Conservation (phyloP, 768 basidiomycete species). For the Auriscalpium microsporum region DNA sequence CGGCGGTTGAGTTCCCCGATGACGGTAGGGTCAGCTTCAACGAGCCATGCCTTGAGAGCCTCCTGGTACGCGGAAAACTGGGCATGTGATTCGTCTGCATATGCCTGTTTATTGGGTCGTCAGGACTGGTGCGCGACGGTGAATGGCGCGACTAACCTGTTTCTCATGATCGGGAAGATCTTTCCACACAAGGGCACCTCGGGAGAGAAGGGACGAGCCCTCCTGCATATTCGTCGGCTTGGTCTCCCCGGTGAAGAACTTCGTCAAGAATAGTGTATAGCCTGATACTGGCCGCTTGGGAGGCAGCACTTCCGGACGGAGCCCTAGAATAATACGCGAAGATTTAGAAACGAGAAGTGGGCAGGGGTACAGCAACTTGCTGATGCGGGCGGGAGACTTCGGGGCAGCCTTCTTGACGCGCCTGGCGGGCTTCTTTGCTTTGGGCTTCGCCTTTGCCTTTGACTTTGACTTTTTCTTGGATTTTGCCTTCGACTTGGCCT, state of each 20-base stretch:
- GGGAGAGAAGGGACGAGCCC: not conserved
- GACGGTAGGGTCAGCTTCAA: too few species aligned
- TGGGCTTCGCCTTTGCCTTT: not conserved
- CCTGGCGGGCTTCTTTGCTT: not conserved
- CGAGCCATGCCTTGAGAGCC: too few species aligned
- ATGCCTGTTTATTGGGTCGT: too few species aligned
- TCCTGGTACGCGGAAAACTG: too few species aligned
- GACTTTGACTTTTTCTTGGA: constrained; percentile 3
- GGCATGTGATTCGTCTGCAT: too few species aligned
- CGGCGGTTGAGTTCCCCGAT: too few species aligned
- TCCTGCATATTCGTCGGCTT: not conserved
- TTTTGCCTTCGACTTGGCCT: not conserved
- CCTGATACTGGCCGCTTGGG: too few species aligned
- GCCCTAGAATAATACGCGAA: too few species aligned
- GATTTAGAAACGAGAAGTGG: too few species aligned
- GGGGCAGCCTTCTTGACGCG: not conserved
- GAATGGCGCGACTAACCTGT: constrained; percentile 1
- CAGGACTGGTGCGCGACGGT: too few species aligned
- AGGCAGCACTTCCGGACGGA: too few species aligned
- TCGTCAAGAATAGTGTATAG: not conserved
- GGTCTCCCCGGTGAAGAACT: fast-evolving
- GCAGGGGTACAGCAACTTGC: too few species aligned
- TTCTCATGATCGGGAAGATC: constrained; percentile 8
- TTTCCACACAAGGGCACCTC: not conserved
- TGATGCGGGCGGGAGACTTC: not conserved